Base-by-base conservation (phyloP, 768 basidiomycete species). In the Mycena galericulata region DNA sequence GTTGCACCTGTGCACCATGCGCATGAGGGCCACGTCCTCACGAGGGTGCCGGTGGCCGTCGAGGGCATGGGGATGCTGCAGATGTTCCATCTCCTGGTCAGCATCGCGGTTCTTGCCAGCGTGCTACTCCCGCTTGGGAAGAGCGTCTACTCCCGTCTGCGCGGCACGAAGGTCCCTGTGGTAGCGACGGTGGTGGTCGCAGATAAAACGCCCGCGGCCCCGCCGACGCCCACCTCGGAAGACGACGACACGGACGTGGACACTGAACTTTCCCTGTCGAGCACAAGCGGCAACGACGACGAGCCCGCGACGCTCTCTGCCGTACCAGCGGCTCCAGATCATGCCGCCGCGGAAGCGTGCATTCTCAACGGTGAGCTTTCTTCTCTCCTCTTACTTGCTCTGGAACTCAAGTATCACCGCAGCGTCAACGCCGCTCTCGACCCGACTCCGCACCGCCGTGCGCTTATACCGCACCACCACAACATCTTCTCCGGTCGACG, bases 11-110 rank as follows among this genome's bases (percentile, higher is more conserved):
- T 76, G 30, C 74, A 77, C 32, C 87, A 90, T 56, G 80, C 84
- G 0, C 90, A 91, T 66, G 82, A 86, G 15, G 92, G 92, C 8
- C 79, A 83, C 10, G 89, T 92, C 17, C 79, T 92, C 30, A 82
- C 84, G 12, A 80, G 82, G 56, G 59, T 27, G 14, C 47, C 54
- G 1, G 64, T 76, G 57, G 43, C 74, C 27, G 46, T 73, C 50
- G 62, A 65, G 70, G 40, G 67, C 60, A 20, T 90, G 85, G 81
- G 79, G 82, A 7, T 86, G 85, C 73, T 90, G n/a, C 91, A 92
- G 72, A 73, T 82, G 4, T 85, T 91, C 78, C 93, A 94, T 71
- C 79, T 94, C 2, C 69, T 88, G 26, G 89, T 91, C 15, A 92
- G 92, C 15, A 75, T 88, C 36, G 78, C 90, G 0, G 86, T 94